Base-by-base conservation (phyloP, 768 basidiomycete genomes). In the Leccinum disarticulatum region DNA sequence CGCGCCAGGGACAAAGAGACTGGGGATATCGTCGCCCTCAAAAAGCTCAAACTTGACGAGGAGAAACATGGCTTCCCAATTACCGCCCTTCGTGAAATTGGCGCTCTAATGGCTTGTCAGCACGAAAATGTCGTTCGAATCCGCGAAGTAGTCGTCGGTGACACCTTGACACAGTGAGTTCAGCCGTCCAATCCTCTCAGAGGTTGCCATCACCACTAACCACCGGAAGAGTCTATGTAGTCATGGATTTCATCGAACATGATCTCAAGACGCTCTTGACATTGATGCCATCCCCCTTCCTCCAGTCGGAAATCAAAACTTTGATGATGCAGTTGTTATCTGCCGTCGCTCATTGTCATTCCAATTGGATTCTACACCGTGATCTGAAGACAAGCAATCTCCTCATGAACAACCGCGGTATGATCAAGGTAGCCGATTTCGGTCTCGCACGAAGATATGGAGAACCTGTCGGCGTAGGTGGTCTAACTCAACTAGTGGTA, bases 221-320 rank as follows among this genome's bases (percentile, higher is more conserved):
- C 22, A 63, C 61, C 66, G 47, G 50, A 70, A 98, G 97, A 79
- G 93, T 98, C 48, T 99, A 95, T 74, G 95, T 99, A 64, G 97
- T 98, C 36, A 97, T 97, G 95, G 95, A 97, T 73, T 99, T 99
- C 71, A 96, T 99, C 71, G 97, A 99, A 75, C 97, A 99, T 74
- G 97, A 99, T 74, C 88, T 99, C 73, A 99, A 99, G 77, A 90
- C 95, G 6, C 83, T 99, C 54, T 82, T 99, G 58, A 91, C 90
- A 27, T 78, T 93, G 61, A 98, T 98, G 97, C 95, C 95, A 2
- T 84, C 90, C 33, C 95, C 97, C 2, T 99, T 99, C 79, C 79
- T 98, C 43, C 94, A 96, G 75, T 96, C 94, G 46, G 97, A 99
- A 76, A 91, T 98, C 79, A 99, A 99, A 80, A 99, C 97, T 0